phyloP scores from a whole-genome alignment of 192 early-diverging fungal genomes.

The Coemansia sp. region DNA sequence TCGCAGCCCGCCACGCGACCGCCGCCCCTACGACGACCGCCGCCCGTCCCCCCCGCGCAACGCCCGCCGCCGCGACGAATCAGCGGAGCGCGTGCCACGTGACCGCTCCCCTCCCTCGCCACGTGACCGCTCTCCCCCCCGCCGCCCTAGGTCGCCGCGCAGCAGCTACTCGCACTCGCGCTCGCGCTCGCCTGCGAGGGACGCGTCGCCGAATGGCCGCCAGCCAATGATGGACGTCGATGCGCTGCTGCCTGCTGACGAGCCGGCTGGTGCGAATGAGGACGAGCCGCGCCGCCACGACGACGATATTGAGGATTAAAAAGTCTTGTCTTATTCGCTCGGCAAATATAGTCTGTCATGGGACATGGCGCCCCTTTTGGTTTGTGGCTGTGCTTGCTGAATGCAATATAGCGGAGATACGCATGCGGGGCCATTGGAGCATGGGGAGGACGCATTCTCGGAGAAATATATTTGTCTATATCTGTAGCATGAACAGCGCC shows the following conservation, averaged over 20 bases:
- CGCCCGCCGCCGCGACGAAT: constrained; percentile 9
- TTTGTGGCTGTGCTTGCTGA: no score
- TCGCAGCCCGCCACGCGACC: constrained; percentile 8
- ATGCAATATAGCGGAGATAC: no score
- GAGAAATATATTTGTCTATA: no score
- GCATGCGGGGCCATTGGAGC: no score
- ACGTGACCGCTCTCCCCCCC: not conserved
- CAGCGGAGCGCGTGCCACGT: not conserved
- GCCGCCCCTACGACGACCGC: constrained; percentile 11
- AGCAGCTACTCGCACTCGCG: constrained; percentile 23
- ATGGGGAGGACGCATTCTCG: no score
- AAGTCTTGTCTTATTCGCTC: not conserved
- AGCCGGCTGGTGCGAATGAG: not conserved
- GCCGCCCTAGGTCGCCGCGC: no score
- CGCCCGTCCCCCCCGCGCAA: constrained; percentile 7
- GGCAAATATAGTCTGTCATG: not conserved
- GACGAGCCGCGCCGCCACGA: constrained; percentile 9
- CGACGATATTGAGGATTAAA: constrained; percentile 3
- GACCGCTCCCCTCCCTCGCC: not conserved
- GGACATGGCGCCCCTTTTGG: no score
- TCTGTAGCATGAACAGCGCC: no score
- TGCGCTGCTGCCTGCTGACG: constrained; percentile 16
- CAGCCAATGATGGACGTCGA: constrained; percentile 14
- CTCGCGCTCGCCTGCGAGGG: constrained; percentile 13
- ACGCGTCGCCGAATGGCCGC: no score